These are phyloP conservation scores for Volvariella surrecta DNA, from an alignment of 1,284 basidiomycete species.

Conservation along the genomic window DNA sequence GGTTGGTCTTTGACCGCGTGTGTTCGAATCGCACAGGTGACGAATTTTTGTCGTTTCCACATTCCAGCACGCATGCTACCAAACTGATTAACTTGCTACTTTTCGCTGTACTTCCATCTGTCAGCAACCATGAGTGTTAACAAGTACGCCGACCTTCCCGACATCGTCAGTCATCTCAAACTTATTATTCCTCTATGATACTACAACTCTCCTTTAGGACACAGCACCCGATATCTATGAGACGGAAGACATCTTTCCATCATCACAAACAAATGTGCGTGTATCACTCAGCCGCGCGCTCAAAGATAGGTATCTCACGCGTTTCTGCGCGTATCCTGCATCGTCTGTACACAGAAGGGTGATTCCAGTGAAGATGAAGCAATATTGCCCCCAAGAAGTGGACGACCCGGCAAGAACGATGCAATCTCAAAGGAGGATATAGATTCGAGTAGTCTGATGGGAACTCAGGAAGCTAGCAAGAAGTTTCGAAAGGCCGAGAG, in stretches of 20 bases:
- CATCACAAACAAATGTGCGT: slow-evolving; percentile 32
- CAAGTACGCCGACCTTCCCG: slow-evolving; percentile 86
- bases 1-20: slow-evolving; percentile 80
- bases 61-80: too few relatives aligned
- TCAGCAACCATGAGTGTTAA: slow-evolving; percentile 58
- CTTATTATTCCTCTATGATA: slow-evolving; percentile 3
- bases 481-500: slow-evolving; percentile 64
- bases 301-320: not conserved
- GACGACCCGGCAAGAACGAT: slow-evolving; percentile 27
- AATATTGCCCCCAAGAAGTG: slow-evolving; percentile 21
- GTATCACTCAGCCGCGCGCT: not conserved
- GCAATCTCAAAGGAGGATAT: slow-evolving; percentile 26
- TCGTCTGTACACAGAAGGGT: slow-evolving; percentile 31
- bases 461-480: slow-evolving; percentile 52
- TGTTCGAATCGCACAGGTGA: slow-evolving; percentile 88
- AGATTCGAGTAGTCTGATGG: slow-evolving; percentile 27
- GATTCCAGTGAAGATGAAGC: slow-evolving; percentile 63
- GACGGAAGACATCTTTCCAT: slow-evolving; percentile 70
- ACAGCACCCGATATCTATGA: slow-evolving; percentile 90
- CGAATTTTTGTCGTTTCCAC: slow-evolving; percentile 39
- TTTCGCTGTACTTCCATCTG: too few relatives aligned
- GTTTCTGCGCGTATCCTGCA: slow-evolving; percentile 1
- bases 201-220: slow-evolving; percentile 42
- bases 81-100: too few relatives aligned
- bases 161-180: slow-evolving; percentile 58